Evolutionary conservation across 1,284 basidiomycete genomes (phyloP).

Genomic region (Tilletia indica): DNA sequence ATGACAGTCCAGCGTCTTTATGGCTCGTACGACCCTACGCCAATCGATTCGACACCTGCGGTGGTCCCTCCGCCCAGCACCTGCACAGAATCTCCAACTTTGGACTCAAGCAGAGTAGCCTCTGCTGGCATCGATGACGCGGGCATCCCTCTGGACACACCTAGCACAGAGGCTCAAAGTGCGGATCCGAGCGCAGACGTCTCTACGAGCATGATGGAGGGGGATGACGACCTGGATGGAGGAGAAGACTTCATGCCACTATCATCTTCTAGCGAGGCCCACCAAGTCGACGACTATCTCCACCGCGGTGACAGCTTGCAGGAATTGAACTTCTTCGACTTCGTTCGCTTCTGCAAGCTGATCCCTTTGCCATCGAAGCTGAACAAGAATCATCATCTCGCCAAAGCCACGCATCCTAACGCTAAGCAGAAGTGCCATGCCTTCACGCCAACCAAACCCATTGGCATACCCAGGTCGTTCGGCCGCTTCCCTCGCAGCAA

Average conservation of each 20-base stretch:
- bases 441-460: neutral
- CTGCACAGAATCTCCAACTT: too few species aligned
- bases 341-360: neutral
- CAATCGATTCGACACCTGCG: too few species aligned
- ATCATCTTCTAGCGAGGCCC: neutral
- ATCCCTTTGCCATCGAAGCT: neutral
- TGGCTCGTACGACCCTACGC: too few species aligned
- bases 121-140: too few species aligned
- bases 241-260: neutral
- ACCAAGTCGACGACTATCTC: neutral
- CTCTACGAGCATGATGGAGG: too few species aligned
- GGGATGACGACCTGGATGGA: neutral
- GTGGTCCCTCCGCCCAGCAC: too few species aligned
- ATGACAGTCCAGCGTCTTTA: too few species aligned
- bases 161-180: too few species aligned
- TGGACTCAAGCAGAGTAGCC: too few species aligned
- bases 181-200: too few species aligned
- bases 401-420: neutral
- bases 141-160: too few species aligned
- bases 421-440: neutral
- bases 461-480: neutral
- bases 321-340: neutral
- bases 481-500: too few species aligned
- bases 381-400: slow-evolving; percentile 1
- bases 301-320: neutral